A percentile compares a stretch with the other conserved stretches of the same genome.
Conservation (phyloP, 75 land plant genomes). For the Gnetum montanum region DNA sequence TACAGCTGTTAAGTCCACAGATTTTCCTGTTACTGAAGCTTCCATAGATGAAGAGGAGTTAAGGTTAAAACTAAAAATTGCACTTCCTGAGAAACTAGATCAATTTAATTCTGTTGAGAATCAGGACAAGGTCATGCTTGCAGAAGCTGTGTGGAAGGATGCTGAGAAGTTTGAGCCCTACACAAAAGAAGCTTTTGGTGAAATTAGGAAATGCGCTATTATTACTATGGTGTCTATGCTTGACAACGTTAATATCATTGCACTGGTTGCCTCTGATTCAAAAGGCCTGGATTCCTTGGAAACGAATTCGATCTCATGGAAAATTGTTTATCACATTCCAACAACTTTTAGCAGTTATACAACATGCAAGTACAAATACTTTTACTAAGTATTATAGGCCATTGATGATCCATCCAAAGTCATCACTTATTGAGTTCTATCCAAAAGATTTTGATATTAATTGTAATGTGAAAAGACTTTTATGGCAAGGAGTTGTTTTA, state of each 20-base stretch:
- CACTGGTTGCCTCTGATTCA: constrained; percentile 91
- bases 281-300: constrained; percentile 54
- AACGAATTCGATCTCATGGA: constrained; percentile 67
- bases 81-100: background rate
- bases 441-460: constrained; percentile 79
- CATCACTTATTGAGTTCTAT: constrained; percentile 69
- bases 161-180: constrained; percentile 69
- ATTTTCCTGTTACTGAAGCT: background rate
- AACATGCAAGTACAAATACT: constrained; percentile 74
- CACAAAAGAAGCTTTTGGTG: constrained; percentile 56
- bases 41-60: constrained; percentile 33
- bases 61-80: constrained; percentile 51
- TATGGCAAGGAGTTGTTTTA: constrained; percentile 79
- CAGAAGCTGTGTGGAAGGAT: constrained; percentile 95
- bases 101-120: constrained; percentile 21
- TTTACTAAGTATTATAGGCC: constrained; percentile 61
- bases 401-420: constrained; percentile 69
- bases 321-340: constrained; percentile 90
- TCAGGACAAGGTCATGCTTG: constrained; percentile 80
- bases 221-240: constrained; percentile 96
- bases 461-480: constrained; percentile 77
- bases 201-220: constrained; percentile 77
- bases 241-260: constrained; percentile 94
- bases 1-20: constrained; percentile 3
- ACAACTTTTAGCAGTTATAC: constrained; percentile 82